Evolutionary conservation across 495 filamentous ascomycete species (phyloP).

Genomic region (Penicillium cinerascens): DNA sequence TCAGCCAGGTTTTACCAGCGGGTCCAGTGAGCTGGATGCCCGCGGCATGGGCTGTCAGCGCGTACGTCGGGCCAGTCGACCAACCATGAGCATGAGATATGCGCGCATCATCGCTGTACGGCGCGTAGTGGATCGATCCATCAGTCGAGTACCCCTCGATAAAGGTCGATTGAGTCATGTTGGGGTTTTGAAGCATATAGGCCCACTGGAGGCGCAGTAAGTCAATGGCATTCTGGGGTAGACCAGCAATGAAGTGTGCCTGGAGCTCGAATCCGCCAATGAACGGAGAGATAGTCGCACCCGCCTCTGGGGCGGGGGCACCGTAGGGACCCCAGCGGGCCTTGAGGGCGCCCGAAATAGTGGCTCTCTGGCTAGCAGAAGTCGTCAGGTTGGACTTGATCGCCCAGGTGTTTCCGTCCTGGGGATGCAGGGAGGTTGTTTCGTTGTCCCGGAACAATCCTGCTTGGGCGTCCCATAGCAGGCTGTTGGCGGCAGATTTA

Average conservation of each 20-base stretch:
- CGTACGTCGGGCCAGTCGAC: conserved; percentile 53
- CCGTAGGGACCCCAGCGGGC: conserved; percentile 53
- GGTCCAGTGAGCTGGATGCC: conserved; percentile 47
- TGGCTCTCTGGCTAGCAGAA: conserved; percentile 12
- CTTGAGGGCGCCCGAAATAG: conserved; percentile 41
- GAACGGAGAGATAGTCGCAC: conserved; percentile 55
- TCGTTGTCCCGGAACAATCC: conserved; percentile 36
- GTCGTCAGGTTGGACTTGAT: conserved; percentile 37
- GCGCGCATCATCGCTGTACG: conserved; percentile 49
- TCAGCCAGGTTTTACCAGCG: conserved; percentile 43
- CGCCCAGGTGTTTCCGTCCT: conserved; percentile 48
- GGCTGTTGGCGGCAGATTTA: conserved; percentile 28
- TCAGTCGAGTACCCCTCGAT: conserved; percentile 55
- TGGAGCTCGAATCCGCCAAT: conserved; percentile 55
- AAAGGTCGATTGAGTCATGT: conserved; percentile 59
- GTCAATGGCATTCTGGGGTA: conserved; percentile 42
- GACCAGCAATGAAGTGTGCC: conserved; percentile 45
- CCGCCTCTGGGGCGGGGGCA: conserved; percentile 54
- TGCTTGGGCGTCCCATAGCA: conserved; percentile 29
- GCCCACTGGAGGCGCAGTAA: conserved; percentile 54
- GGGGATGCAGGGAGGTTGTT: conserved; percentile 38
- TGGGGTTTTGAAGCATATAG: conserved; percentile 55
- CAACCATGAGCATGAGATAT: conserved; percentile 59
- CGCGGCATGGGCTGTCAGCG: conserved; percentile 44
- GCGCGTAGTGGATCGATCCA: conserved; percentile 54